Percentiles rank a stretch among this genome's conserved stretches.
Conservation (phyloP, 345 rosid species). For the Erodium maritimum region DNA sequence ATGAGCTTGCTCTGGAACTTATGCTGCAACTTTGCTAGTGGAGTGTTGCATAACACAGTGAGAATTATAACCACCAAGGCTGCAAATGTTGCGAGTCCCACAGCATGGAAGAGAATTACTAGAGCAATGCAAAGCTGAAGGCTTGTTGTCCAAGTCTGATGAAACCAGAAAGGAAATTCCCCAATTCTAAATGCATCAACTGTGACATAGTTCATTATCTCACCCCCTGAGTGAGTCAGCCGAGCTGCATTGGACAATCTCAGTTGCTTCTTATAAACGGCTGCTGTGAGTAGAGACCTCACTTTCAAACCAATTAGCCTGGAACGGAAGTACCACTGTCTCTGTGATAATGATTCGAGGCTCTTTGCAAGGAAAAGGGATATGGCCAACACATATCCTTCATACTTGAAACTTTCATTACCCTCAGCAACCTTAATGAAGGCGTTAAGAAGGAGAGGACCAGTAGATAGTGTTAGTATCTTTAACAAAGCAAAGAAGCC, state of each 20-base stretch:
- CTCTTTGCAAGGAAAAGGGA: slow-evolving; percentile 48
- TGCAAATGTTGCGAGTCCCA: slow-evolving; percentile 79
- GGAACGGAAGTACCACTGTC: slow-evolving; percentile 87
- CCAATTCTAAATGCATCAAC: slow-evolving; percentile 94
- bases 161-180: slow-evolving; percentile 92
- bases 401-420: slow-evolving; percentile 42
- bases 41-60: slow-evolving; percentile 75
- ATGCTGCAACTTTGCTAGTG: slow-evolving; percentile 88
- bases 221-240: slow-evolving; percentile 70
- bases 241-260: slow-evolving; percentile 66
- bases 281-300: slow-evolving; percentile 72
- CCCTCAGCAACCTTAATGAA: slow-evolving; percentile 91
- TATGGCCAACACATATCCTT: slow-evolving; percentile 62
- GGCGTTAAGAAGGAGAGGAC: slow-evolving; percentile 77
- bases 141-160: slow-evolving; percentile 86
- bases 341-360: slow-evolving; percentile 71
- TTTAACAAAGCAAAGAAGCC: slow-evolving; percentile 79
- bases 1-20: slow-evolving; percentile 68
- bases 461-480: slow-evolving; percentile 61
- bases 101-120: slow-evolving; percentile 60
- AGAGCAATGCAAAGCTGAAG: slow-evolving; percentile 74
- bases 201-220: slow-evolving; percentile 82
- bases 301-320: slow-evolving; percentile 69
- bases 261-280: slow-evolving; percentile 71
- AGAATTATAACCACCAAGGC: slow-evolving; percentile 58